Conservation (phyloP, 495 filamentous ascomycete species). For the Haplographium delicatum region DNA sequence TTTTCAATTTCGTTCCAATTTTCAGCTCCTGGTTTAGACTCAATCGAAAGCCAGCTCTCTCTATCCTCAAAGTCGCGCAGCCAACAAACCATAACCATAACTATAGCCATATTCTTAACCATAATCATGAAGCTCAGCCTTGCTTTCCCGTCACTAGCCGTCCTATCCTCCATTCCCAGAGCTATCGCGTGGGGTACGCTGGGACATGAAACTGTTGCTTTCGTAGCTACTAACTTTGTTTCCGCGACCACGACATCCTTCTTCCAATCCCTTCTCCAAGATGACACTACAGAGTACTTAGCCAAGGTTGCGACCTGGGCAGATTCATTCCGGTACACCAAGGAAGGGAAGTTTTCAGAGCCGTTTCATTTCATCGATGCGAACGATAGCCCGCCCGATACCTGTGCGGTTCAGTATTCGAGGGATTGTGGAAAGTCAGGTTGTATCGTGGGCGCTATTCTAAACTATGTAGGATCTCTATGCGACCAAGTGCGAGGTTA, state of each 20-base stretch:
- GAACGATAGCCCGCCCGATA: constrained; percentile 53
- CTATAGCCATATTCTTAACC: too few relatives aligned
- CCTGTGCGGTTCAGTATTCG: constrained; percentile 52
- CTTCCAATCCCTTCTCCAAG: constrained; percentile 42
- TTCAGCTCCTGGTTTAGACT: too few relatives aligned
- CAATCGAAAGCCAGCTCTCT: too few relatives aligned
- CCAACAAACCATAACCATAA: too few relatives aligned
- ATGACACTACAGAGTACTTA: constrained; percentile 48
- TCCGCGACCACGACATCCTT: constrained; percentile 37
- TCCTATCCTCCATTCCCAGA: neutral
- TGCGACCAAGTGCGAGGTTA: neutral
- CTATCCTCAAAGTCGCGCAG: too few relatives aligned
- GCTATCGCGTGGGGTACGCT: constrained; percentile 47
- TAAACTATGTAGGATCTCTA: constrained; percentile 40
- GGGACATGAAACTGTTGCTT: constrained; percentile 55
- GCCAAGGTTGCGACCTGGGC: constrained; percentile 58
- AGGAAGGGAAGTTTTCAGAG: constrained; percentile 36
- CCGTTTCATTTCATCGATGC: constrained; percentile 70
- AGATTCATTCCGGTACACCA: constrained; percentile 46
- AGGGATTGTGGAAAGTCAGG: constrained; percentile 58
- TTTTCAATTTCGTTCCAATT: too few relatives aligned
- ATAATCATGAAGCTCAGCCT: constrained; percentile 10
- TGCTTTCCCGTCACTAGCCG: neutral
- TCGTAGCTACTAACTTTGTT: constrained; percentile 50
- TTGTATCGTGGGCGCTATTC: constrained; percentile 57